Conservation (phyloP, 805 yeast species). For the Huiozyma sinensis region DNA sequence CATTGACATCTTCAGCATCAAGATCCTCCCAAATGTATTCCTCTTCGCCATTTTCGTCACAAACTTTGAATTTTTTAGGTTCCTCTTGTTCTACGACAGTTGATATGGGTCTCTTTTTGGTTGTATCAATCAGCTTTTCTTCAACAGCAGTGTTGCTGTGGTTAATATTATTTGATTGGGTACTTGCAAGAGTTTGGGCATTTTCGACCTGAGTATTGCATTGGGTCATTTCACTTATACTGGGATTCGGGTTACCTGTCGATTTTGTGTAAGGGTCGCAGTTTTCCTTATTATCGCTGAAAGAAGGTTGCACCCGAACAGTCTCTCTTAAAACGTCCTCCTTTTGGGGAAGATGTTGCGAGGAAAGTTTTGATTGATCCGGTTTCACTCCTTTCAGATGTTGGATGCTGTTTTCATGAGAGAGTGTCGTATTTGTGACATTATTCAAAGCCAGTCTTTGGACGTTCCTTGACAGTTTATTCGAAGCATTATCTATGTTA, state of each 20-base stretch:
- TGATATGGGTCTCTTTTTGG: constrained; percentile 27
- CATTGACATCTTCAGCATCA: constrained; percentile 69
- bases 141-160: constrained; percentile 1
- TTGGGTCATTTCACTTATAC: background rate
- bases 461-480: constrained; percentile 14
- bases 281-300: constrained; percentile 19
- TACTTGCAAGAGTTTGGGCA: too few relatives aligned
- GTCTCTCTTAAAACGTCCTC: constrained; percentile 1
- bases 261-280: constrained; percentile 10
- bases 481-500: constrained; percentile 4
- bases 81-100: constrained; percentile 25
- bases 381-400: too few relatives aligned
- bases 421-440: constrained; percentile 26
- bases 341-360: constrained; percentile 1
- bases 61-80: constrained; percentile 27
- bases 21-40: constrained; percentile 57
- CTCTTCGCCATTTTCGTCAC: constrained; percentile 24
- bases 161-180: background rate
- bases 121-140: background rate
- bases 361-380: constrained; percentile 7
- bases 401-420: constrained; percentile 15
- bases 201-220: too few relatives aligned
- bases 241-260: background rate
- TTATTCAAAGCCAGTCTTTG: constrained; percentile 27
- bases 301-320: background rate